phyloP scores from a whole-genome alignment of 2,329 filamentous ascomycete genomes.

The Colletotrichum sp. region DNA sequence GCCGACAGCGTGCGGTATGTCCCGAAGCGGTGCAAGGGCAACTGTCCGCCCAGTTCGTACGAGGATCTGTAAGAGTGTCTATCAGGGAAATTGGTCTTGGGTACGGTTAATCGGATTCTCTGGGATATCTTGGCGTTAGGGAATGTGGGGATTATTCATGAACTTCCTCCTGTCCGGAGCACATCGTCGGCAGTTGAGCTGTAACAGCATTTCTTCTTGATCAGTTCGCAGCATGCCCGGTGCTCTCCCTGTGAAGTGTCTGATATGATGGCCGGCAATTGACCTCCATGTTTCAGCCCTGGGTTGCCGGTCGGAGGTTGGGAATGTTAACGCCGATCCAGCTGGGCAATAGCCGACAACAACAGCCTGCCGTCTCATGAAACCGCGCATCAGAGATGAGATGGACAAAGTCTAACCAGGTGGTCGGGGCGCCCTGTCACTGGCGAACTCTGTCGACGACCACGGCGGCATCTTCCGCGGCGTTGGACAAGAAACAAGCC shows the following conservation, averaged over 20 bases:
- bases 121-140: neutral
- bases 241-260: neutral
- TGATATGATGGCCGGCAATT: neutral
- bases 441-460: neutral
- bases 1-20: constrained; percentile 42
- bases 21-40: constrained; percentile 37
- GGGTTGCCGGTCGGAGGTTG: neutral
- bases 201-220: neutral
- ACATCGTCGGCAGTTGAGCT: neutral
- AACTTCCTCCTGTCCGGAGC: neutral
- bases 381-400: neutral
- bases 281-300: neutral
- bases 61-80: constrained; percentile 8
- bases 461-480: neutral
- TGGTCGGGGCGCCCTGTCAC: neutral
- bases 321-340: neutral
- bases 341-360: neutral
- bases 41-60: neutral
- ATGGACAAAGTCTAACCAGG: neutral
- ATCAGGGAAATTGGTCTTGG: neutral
- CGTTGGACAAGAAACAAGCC: neutral
- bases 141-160: neutral
- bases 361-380: neutral
- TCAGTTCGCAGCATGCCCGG: neutral
- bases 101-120: neutral